These are phyloP conservation scores for Rosa lucieae DNA, from an alignment of 306 rosid species.

Conservation along the genomic window DNA sequence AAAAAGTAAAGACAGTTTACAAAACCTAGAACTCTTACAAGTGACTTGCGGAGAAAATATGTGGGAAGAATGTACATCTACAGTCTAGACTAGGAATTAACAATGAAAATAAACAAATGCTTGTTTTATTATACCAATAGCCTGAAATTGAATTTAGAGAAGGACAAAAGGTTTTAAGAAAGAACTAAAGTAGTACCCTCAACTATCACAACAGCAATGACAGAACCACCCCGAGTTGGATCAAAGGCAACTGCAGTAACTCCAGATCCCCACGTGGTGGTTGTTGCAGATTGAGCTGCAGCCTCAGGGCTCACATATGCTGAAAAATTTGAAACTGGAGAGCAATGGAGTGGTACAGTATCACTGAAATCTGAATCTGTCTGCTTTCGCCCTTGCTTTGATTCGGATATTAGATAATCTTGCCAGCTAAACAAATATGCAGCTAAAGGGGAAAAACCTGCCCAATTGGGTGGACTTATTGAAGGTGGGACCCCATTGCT, in stretches of 20 bases:
- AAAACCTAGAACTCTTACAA: not conserved
- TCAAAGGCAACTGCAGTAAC: constrained; percentile 98
- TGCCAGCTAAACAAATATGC: constrained; percentile 97
- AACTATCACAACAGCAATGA: constrained; percentile 89
- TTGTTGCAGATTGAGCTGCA: constrained; percentile 95
- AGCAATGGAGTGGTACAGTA: constrained; percentile 78
- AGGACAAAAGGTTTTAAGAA: not conserved
- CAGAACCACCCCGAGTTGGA: constrained; percentile 97
- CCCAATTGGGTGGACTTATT: constrained; percentile 73
- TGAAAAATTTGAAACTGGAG: constrained; percentile 97
- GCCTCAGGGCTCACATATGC: constrained; percentile 98
- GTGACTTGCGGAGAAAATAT: not conserved
- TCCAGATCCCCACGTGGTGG: constrained; percentile 99
- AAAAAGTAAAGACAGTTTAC: not conserved
- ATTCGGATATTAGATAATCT: constrained; percentile 75
- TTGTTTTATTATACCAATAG: not conserved
- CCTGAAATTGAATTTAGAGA: not conserved
- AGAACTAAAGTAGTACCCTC: constrained; percentile 57
- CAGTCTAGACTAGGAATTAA: not conserved
- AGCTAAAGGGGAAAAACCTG: constrained; percentile 89
- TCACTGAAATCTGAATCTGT: constrained; percentile 61
- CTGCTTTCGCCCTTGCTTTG: constrained; percentile 72
- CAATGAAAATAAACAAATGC: not conserved
- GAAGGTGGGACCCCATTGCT: constrained; percentile 71
- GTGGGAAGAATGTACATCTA: not conserved